Evolutionary conservation across 176 grass and related monocot genomes (phyloP).

Genomic region (Dactylis glomerata): DNA sequence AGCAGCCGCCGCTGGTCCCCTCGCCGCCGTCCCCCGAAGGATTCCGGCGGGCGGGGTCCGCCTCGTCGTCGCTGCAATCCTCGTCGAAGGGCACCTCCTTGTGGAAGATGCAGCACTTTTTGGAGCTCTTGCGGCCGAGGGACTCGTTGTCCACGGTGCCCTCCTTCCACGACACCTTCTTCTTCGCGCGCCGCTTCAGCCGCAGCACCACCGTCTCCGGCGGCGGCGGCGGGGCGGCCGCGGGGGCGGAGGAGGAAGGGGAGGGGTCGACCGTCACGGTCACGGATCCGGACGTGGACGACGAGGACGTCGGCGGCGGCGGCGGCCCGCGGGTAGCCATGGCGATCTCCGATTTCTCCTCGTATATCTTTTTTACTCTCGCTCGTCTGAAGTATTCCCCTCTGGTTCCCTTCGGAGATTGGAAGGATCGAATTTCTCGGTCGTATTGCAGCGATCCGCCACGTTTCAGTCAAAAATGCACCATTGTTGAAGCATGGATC

Average conservation of each 20-base stretch:
- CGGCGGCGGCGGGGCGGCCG: conserved; percentile 4
- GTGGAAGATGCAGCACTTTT: conserved; percentile 99
- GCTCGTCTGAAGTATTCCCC: background rate
- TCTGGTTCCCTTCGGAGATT: background rate
- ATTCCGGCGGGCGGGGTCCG: background rate
- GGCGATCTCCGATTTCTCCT: background rate
- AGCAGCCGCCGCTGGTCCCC: conserved; percentile 30
- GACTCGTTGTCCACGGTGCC: conserved; percentile 96
- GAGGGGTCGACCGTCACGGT: conserved; percentile 48
- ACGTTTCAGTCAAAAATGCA: background rate
- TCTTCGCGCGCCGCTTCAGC: conserved; percentile 67
- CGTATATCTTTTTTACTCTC: background rate
- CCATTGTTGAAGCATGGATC: no score
- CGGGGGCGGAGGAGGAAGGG: conserved; percentile 16
- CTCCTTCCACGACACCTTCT: conserved; percentile 96
- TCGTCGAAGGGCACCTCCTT: conserved; percentile 92
- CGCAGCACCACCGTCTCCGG: conserved; percentile 65
- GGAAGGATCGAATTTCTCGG: background rate
- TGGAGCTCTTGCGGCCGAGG: conserved; percentile 88
- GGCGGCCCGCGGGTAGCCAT: conserved; percentile 37
- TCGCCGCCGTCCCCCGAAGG: conserved; percentile 21
- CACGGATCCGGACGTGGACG: conserved; percentile 39
- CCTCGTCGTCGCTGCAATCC: conserved; percentile 90
- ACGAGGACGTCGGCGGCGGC: background rate
- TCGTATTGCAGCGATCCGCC: background rate